Percentiles rank a stretch among this genome's conserved stretches.
Conservation (phyloP, 306 rosid species). For the Gastrolobium bilobum region DNA sequence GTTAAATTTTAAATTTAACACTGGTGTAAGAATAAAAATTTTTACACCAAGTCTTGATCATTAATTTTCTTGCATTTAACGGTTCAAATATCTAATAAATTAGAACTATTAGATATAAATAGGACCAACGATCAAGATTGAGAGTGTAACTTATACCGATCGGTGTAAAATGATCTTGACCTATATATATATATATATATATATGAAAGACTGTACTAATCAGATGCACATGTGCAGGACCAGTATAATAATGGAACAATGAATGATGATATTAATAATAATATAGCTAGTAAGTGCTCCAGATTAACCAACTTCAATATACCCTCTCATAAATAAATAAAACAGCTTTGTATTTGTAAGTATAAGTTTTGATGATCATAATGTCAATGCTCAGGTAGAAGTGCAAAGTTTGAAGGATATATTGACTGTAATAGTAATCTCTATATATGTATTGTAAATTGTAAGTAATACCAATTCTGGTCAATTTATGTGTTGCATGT, state of each 20-base stretch:
- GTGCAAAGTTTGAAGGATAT: conserved; percentile 25
- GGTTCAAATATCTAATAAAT: too few relatives aligned
- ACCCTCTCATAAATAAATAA: neutral
- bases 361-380: conserved; percentile 17
- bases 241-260: conserved; percentile 52
- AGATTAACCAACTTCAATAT: conserved; percentile 26
- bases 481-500: neutral
- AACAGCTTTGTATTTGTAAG: conserved; percentile 12
- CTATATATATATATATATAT: too few relatives aligned
- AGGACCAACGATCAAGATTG: too few relatives aligned
- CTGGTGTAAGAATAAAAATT: too few relatives aligned
- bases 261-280: conserved; percentile 37
- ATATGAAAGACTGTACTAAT: conserved; percentile 41
- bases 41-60: too few relatives aligned
- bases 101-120: too few relatives aligned
- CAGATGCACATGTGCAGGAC: conserved; percentile 55
- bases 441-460: neutral
- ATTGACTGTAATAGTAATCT: neutral
- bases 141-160: too few relatives aligned
- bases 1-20: too few relatives aligned
- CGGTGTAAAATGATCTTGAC: too few relatives aligned
- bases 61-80: too few relatives aligned
- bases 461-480: neutral
- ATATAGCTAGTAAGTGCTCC: neutral
- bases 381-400: conserved; percentile 7